phyloP scores from a whole-genome alignment of 805 yeast genomes.

The Hagleromyces aurorensis region DNA sequence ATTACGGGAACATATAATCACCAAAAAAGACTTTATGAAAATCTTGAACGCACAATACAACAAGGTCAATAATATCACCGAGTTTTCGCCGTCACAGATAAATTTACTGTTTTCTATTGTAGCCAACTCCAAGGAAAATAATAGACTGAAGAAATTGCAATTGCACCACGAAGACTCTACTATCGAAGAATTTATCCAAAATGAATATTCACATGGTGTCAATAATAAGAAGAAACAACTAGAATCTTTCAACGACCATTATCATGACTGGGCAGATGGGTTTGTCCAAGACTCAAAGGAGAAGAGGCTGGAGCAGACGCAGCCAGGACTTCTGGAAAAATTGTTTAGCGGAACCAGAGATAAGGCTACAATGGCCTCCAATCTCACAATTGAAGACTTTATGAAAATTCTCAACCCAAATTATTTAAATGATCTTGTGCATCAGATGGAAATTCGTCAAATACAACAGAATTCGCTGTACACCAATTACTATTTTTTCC shows the following conservation, averaged over 20 bases:
- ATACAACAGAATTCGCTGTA: conserved; percentile 25
- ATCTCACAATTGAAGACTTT: conserved; percentile 34
- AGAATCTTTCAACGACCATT: conserved; percentile 23
- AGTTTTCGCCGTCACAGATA: conserved; percentile 37
- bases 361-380: conserved; percentile 15
- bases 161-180: conserved; percentile 23
- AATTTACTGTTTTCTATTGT: conserved; percentile 33
- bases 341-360: conserved; percentile 12
- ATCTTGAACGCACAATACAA: conserved; percentile 33
- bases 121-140: conserved; percentile 29
- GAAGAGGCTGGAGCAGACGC: conserved; percentile 5
- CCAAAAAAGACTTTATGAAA: conserved; percentile 30
- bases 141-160: conserved; percentile 12
- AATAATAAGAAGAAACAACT: conserved; percentile 14
- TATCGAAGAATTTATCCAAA: conserved; percentile 24
- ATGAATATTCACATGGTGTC: conserved; percentile 22
- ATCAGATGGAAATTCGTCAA: conserved; percentile 24
- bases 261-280: conserved; percentile 20
- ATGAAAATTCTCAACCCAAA: conserved; percentile 36
- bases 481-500: conserved; percentile 38
- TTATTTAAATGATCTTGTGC: conserved; percentile 31
- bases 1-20: conserved; percentile 28
- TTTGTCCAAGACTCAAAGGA: conserved; percentile 15
- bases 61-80: conserved; percentile 35
- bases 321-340: conserved; percentile 12